Evolutionary conservation across 345 rosid genomes (phyloP).

Genomic region (Aurinia saxatilis): DNA sequence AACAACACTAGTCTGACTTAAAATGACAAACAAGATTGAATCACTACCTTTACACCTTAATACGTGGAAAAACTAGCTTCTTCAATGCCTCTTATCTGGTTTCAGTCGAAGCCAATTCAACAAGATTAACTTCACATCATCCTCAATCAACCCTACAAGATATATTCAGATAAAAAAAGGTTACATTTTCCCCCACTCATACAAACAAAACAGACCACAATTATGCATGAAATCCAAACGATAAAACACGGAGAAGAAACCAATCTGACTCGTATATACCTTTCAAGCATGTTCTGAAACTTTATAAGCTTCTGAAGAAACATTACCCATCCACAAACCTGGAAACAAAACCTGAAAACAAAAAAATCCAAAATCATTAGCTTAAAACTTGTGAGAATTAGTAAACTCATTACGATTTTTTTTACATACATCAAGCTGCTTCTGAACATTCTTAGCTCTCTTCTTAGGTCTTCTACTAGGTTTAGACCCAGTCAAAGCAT

Average conservation of each 20-base stretch:
- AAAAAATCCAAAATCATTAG: neutral
- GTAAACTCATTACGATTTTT: neutral
- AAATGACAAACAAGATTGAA: neutral
- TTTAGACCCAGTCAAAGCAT: conserved; percentile 60
- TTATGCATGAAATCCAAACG: too few species aligned
- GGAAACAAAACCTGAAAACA: conserved; percentile 49
- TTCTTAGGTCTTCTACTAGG: conserved; percentile 66
- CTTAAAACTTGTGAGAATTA: neutral
- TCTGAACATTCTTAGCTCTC: conserved; percentile 67
- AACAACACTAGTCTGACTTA: neutral
- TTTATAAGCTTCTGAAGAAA: conserved; percentile 52
- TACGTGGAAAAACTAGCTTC: neutral
- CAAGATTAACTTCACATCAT: conserved; percentile 17
- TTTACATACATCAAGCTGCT: conserved; percentile 43
- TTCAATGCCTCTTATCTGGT: neutral
- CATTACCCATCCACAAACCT: conserved; percentile 62
- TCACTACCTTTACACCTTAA: conserved; percentile 9
- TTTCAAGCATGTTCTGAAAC: conserved; percentile 38
- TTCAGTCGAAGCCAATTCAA: conserved; percentile 5
- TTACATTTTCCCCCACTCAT: too few species aligned
- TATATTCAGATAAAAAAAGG: too few species aligned
- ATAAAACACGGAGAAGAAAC: too few species aligned
- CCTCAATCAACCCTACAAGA: conserved; percentile 6
- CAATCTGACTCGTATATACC: conserved; percentile 25
- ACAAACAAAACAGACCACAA: too few species aligned